phyloP scores from a whole-genome alignment of 1,139 yeast species.

The Magnusiomyces paraingens region DNA sequence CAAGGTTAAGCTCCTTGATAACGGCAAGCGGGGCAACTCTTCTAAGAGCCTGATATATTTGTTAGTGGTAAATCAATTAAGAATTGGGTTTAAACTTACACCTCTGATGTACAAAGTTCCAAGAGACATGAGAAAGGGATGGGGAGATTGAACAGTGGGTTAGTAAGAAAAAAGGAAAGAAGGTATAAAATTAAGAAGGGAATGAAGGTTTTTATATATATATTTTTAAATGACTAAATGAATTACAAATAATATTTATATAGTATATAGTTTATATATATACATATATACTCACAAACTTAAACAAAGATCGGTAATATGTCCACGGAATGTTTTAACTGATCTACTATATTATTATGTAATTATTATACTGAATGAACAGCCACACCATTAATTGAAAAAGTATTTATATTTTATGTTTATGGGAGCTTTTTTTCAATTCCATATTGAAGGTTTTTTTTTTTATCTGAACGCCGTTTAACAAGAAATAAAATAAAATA shows the following conservation, averaged over 20 bases:
- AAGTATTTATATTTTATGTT: too few relatives aligned
- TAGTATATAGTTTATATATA: too few relatives aligned
- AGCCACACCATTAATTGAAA: too few relatives aligned
- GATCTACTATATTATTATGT: too few relatives aligned
- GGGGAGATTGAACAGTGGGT: not conserved
- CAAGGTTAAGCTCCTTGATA: constrained; percentile 66
- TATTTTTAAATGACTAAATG: not conserved
- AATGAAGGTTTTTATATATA: not conserved
- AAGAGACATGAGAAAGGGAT: constrained; percentile 24
- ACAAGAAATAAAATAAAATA: not conserved
- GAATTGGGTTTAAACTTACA: not conserved
- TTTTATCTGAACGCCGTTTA: too few relatives aligned
- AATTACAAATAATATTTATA: too few relatives aligned
- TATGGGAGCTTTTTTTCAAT: too few relatives aligned
- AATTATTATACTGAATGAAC: too few relatives aligned
- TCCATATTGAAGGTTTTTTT: too few relatives aligned
- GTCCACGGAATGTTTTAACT: too few relatives aligned
- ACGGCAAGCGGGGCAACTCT: constrained; percentile 40
- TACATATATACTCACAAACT: too few relatives aligned
- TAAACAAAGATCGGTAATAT: too few relatives aligned
- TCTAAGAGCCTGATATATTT: constrained; percentile 8
- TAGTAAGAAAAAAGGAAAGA: not conserved
- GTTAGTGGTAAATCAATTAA: not conserved
- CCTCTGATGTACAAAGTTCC: constrained; percentile 29
- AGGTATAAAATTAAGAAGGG: not conserved